A percentile compares a stretch with the other conserved stretches of the same genome.
Conservation (phyloP, 2,329 filamentous ascomycete genomes). For the Epichloe hybrida region DNA sequence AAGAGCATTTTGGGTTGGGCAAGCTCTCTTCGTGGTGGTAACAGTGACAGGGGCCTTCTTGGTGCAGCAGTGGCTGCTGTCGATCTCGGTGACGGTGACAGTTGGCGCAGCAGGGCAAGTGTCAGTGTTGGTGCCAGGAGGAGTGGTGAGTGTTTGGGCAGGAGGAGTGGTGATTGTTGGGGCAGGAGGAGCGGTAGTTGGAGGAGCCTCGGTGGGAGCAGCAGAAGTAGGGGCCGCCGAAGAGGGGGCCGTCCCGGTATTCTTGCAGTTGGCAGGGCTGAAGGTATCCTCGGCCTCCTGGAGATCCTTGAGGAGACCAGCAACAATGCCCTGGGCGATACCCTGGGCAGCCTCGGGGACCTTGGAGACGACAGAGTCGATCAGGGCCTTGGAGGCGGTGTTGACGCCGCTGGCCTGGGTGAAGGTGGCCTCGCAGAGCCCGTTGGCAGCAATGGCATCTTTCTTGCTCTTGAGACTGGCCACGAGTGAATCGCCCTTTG, state of each 20-base stretch:
- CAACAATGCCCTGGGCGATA: not conserved
- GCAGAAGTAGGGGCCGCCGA: not conserved
- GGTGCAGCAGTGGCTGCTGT: constrained; percentile 1
- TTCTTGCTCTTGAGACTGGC: not conserved
- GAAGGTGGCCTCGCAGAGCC: not conserved
- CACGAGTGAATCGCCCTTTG: not conserved
- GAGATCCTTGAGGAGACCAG: not conserved
- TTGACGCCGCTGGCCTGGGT: not conserved
- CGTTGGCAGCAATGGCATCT: not conserved
- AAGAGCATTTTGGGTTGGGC: not conserved
- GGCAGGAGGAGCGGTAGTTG: not conserved
- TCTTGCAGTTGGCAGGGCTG: not conserved
- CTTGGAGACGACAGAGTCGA: constrained; percentile 1
- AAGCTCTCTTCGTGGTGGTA: constrained; percentile 1
- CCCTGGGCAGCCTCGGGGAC: not conserved
- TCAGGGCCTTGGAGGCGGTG: not conserved
- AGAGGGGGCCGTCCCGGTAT: not conserved
- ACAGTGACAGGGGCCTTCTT: not conserved
- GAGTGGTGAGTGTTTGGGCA: not conserved
- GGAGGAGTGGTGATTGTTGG: not conserved
- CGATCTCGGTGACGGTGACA: not conserved
- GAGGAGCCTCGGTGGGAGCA: not conserved
- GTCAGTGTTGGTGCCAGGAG: not conserved
- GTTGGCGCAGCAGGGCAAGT: constrained; percentile 1
- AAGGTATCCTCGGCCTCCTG: not conserved